Base-by-base conservation (phyloP, 2,329 filamentous ascomycete genomes). In the Mycosphaerella sp. region DNA sequence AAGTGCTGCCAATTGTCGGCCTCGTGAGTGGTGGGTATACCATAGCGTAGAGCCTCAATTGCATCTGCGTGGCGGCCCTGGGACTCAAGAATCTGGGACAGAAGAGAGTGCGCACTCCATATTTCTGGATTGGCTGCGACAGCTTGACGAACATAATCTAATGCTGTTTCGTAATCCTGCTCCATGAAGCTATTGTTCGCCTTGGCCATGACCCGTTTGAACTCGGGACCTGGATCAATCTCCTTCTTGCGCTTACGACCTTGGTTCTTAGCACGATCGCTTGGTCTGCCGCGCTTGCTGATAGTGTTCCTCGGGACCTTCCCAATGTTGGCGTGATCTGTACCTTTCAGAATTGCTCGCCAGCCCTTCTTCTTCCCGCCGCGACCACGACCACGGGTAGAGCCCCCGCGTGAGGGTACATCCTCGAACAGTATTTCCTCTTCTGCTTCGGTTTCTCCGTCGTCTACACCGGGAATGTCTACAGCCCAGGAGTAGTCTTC, bases 161-260 rank as follows among this genome's bases (percentile, higher is more conserved):
- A 71, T 4, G 85, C 83, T 36, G 75, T 72, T 4, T 79, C 75
- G 56, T 84, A 82, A 16, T 84, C 75, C 21, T 77, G 74, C 8
- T 77, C 73, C 52, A 88, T 74, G 62, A 84, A 89, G 4, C 82
- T 80, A 53, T 83, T 76, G 52, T 82, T 86, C 2, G 87, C 86
- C 62, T 79, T 75, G 41, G 79, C 77, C 43, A 89, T 75, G 37
- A 84, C 74, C 36, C 79, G 74, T 61, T 84, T 87, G 66, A 89
- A 87, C 59, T 89, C 83, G 36, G 78, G 81, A 40, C 83, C 80
- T 13, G 83, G 84, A 64, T 87, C 84, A 7, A 80, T 82, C 18
- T 81, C 78, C 64, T 82, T 81, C 25, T 70, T 69, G 42, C 71
- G 71, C 13, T 66, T 65, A 49, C 51, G 40, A 8, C 44, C 30